Evolutionary conservation across 108 stramenopile species (phyloP).

Genomic region (Fragilaria radians): DNA sequence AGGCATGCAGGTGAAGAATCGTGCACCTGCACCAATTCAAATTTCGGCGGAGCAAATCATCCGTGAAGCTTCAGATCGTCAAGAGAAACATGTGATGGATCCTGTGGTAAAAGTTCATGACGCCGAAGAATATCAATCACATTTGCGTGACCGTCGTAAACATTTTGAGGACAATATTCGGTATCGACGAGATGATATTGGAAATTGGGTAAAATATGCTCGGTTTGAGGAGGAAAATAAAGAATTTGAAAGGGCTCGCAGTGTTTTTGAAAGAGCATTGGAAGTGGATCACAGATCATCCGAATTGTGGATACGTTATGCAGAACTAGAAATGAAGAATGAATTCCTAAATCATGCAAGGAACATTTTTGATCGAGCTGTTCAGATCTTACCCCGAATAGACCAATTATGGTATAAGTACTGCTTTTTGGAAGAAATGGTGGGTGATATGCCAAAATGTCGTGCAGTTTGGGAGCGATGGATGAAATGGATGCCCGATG

Average conservation of each 20-base stretch:
- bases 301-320: slow-evolving; percentile 95
- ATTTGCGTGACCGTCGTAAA: slow-evolving; percentile 88
- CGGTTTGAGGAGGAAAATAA: slow-evolving; percentile 96
- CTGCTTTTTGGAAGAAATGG: slow-evolving; percentile 98
- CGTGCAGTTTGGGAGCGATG: slow-evolving; percentile 96
- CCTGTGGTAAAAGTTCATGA: slow-evolving; percentile 91
- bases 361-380: slow-evolving; percentile 97
- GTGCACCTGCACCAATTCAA: slow-evolving; percentile 98
- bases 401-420: slow-evolving; percentile 99
- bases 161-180: slow-evolving; percentile 96
- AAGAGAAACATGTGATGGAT: slow-evolving; percentile 67
- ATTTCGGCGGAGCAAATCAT: slow-evolving; percentile 99
- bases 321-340: slow-evolving; percentile 97
- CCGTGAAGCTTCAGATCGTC: slow-evolving; percentile 93
- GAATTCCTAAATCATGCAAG: slow-evolving; percentile 98
- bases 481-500: slow-evolving; percentile 99
- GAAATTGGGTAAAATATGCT: slow-evolving; percentile 98
- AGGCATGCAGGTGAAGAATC: slow-evolving; percentile 97
- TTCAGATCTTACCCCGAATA: slow-evolving; percentile 89
- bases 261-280: slow-evolving; percentile 95
- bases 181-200: slow-evolving; percentile 90
- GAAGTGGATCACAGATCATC: slow-evolving; percentile 90
- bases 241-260: slow-evolving; percentile 94
- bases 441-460: slow-evolving; percentile 89
- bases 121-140: slow-evolving; percentile 94